Conservation (phyloP, 2,329 filamentous ascomycete genomes). For the Colletotrichum euphorbiae region DNA sequence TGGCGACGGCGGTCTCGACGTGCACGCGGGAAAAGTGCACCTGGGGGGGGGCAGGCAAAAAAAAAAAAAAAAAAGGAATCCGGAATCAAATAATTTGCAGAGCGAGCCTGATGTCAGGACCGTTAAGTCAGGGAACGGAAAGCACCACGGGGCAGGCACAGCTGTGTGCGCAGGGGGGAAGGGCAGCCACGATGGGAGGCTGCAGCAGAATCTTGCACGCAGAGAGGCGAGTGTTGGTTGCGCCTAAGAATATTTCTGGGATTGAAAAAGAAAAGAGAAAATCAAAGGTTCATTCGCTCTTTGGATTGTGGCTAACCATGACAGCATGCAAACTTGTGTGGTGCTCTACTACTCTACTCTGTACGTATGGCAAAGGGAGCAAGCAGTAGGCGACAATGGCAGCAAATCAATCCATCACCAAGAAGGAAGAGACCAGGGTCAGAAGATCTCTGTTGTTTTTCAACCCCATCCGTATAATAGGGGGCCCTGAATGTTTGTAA, state of each 20-base stretch:
- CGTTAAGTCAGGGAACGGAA: not conserved
- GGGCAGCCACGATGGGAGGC: constrained; percentile 12
- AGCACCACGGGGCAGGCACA: constrained; percentile 3
- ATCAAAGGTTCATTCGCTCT: not conserved
- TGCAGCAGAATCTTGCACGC: constrained; percentile 21
- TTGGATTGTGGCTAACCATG: not conserved
- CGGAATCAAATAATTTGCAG: constrained; percentile 1
- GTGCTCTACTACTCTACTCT: too few relatives aligned
- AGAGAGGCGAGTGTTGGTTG: not conserved
- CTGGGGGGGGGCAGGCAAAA: constrained; percentile 9
- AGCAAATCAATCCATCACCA: too few relatives aligned
- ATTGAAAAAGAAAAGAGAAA: constrained; percentile 21
- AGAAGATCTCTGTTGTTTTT: too few relatives aligned
- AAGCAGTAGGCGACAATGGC: too few relatives aligned
- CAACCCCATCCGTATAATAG: too few relatives aligned
- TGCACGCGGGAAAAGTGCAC: constrained; percentile 25
- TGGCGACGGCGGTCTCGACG: constrained; percentile 36
- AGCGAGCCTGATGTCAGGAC: not conserved
- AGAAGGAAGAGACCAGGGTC: too few relatives aligned
- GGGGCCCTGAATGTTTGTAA: too few relatives aligned
- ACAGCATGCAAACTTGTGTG: constrained; percentile 12
- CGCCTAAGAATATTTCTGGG: not conserved
- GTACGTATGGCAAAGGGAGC: too few relatives aligned
- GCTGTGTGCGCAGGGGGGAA: not conserved
- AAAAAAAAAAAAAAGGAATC: constrained; percentile 9